phyloP scores from a whole-genome alignment of 257 asterid genomes.

The Solanum okadae region DNA sequence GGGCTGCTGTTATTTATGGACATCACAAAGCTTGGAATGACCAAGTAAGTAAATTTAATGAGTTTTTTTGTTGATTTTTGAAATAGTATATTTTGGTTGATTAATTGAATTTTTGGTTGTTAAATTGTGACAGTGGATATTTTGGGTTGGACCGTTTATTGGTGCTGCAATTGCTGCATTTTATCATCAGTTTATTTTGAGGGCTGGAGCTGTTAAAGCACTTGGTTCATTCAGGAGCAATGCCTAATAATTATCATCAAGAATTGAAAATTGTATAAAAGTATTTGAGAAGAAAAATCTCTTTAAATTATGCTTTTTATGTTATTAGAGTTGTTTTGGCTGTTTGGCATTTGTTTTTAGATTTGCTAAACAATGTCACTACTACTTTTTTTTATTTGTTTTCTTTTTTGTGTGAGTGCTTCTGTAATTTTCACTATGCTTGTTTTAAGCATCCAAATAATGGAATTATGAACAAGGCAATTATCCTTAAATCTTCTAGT shows the following conservation, averaged over 20 bases:
- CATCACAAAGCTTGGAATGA: constrained; percentile 55
- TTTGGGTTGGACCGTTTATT: constrained; percentile 82
- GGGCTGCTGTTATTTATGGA: constrained; percentile 65
- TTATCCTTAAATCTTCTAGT: too few species aligned
- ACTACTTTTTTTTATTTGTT: neutral
- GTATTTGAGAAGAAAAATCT: neutral
- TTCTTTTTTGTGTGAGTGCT: neutral
- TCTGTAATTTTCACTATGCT: neutral
- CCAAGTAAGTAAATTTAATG: constrained; percentile 20
- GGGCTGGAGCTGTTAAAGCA: constrained; percentile 72
- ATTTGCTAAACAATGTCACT: neutral
- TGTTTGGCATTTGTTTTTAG: neutral
- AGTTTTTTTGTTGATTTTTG: neutral
- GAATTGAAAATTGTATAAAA: neutral
- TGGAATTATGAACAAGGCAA: neutral
- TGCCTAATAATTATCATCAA: neutral
- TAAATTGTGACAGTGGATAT: constrained; percentile 45
- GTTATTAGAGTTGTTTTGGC: neutral
- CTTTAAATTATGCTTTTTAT: neutral
- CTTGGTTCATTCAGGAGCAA: constrained; percentile 70
- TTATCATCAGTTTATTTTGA: constrained; percentile 54
- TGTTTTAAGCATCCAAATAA: neutral
- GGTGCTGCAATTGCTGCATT: constrained; percentile 82
- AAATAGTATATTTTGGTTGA: neutral
- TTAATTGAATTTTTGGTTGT: neutral